These are phyloP conservation scores for Omphalotus olearius DNA, from an alignment of 1,284 basidiomycete species.

Conservation along the genomic window DNA sequence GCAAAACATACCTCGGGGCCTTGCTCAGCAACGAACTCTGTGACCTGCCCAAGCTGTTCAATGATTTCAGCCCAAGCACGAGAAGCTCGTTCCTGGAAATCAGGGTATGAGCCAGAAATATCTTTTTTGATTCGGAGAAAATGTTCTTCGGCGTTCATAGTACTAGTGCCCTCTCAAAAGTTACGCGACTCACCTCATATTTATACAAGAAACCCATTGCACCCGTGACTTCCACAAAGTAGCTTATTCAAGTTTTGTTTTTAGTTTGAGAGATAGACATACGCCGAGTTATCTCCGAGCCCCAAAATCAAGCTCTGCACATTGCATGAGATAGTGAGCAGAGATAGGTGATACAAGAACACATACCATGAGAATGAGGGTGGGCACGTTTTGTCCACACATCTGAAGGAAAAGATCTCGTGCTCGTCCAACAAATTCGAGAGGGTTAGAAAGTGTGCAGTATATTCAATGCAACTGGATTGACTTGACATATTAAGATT, in stretches of 20 bases:
- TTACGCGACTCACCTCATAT: too few relatives aligned
- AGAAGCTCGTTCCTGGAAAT: slow-evolving; percentile 45
- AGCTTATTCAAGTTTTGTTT: too few relatives aligned
- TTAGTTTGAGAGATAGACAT: too few relatives aligned
- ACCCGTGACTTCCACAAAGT: too few relatives aligned
- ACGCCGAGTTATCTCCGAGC: background rate
- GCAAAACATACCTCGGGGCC: slow-evolving; percentile 45
- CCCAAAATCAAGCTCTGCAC: too few relatives aligned
- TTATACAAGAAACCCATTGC: too few relatives aligned
- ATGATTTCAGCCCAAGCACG: slow-evolving; percentile 58
- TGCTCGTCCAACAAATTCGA: too few relatives aligned
- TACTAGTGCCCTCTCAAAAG: background rate
- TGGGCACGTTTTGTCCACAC: too few relatives aligned
- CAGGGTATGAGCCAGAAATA: slow-evolving; percentile 47
- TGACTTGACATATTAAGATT: slow-evolving; percentile 4
- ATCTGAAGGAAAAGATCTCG: too few relatives aligned
- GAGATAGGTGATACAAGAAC: too few relatives aligned
- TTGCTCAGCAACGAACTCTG: slow-evolving; percentile 37
- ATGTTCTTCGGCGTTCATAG: slow-evolving; percentile 4
- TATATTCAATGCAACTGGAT: background rate
- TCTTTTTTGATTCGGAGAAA: slow-evolving; percentile 36
- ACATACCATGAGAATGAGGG: too few relatives aligned
- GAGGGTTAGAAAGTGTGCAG: background rate
- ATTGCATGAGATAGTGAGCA: too few relatives aligned
- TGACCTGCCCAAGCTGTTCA: slow-evolving; percentile 39